Percentiles rank a stretch among this genome's conserved stretches.
phyloP scores from a whole-genome alignment of 2,329 filamentous ascomycete genomes.

The Cercospora zeina region DNA sequence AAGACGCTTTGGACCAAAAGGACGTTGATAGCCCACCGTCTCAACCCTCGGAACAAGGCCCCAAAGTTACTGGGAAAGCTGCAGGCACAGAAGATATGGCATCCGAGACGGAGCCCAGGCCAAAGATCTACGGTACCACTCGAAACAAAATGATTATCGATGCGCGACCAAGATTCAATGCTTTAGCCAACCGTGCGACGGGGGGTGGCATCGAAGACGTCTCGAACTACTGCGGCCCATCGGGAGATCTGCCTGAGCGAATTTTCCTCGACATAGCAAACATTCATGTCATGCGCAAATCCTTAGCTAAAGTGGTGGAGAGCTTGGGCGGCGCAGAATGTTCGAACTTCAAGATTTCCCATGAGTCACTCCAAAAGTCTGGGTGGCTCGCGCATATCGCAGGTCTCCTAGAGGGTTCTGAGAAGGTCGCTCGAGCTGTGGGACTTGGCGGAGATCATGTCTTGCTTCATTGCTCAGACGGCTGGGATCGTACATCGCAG shows the following conservation, averaged over 20 bases:
- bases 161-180: slow-evolving; percentile 90
- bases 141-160: slow-evolving; percentile 95
- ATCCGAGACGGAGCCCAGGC: not conserved
- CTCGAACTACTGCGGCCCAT: slow-evolving; percentile 91
- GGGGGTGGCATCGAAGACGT: slow-evolving; percentile 96
- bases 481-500: slow-evolving; percentile 96
- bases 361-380: slow-evolving; percentile 77
- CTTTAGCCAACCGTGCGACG: slow-evolving; percentile 88
- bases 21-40: not conserved
- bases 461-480: slow-evolving; percentile 95
- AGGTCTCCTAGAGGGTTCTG: slow-evolving; percentile 78
- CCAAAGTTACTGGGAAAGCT: not conserved
- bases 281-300: slow-evolving; percentile 96
- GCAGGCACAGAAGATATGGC: not conserved
- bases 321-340: slow-evolving; percentile 91
- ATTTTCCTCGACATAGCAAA: slow-evolving; percentile 95
- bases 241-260: slow-evolving; percentile 57
- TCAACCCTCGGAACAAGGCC: not conserved
- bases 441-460: slow-evolving; percentile 93
- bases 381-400: slow-evolving; percentile 89
- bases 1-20: not conserved
- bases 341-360: slow-evolving; percentile 75
- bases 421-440: slow-evolving; percentile 80
- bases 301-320: slow-evolving; percentile 82
- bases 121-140: slow-evolving; percentile 77